Conservation (phyloP, 2,329 filamentous ascomycete species). For the Colletotrichum sp. region DNA sequence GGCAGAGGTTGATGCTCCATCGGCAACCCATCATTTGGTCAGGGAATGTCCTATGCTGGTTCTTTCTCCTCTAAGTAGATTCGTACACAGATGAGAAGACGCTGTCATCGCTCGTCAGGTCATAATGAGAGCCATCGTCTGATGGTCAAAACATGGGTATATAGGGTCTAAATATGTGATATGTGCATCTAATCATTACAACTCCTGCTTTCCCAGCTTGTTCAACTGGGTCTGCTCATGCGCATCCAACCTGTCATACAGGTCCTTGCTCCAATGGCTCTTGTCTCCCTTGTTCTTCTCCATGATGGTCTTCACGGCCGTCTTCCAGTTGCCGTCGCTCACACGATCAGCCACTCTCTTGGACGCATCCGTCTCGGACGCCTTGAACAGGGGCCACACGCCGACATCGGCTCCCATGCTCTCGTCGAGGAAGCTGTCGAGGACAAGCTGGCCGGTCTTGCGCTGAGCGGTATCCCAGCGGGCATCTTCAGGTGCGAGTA, state of each 20-base stretch:
- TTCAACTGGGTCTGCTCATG: constrained; percentile 21
- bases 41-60: not conserved
- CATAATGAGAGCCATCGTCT: not conserved
- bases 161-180: not conserved
- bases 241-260: constrained; percentile 13
- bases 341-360: constrained; percentile 18
- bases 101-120: not conserved
- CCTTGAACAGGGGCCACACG: constrained; percentile 53
- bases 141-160: not conserved
- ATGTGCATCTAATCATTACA: constrained; percentile 27
- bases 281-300: constrained; percentile 15
- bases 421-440: constrained; percentile 71
- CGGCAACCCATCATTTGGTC: not conserved
- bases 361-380: constrained; percentile 8
- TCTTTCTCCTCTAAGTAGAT: not conserved
- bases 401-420: constrained; percentile 65
- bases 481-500: constrained; percentile 52
- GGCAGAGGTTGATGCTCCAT: not conserved
- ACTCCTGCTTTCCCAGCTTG: constrained; percentile 27
- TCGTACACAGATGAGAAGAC: not conserved
- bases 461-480: constrained; percentile 57
- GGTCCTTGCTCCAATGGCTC: constrained; percentile 20
- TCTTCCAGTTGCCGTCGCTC: constrained; percentile 18
- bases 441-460: constrained; percentile 62
- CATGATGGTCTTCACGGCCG: constrained; percentile 8